Conservation (phyloP, 441 rosid genomes). For the Eruca vesicaria region DNA sequence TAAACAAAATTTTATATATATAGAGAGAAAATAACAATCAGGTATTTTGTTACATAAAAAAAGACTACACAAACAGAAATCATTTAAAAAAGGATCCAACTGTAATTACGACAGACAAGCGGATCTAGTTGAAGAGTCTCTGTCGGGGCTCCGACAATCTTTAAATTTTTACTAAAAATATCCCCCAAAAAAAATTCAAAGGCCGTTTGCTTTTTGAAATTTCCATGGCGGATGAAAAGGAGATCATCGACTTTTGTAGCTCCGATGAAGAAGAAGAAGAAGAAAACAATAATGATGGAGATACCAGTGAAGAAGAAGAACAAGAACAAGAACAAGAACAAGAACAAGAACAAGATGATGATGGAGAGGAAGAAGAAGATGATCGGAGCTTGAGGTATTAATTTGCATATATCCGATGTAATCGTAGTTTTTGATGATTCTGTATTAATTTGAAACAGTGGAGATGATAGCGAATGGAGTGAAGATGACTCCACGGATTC, state of each 20-base stretch:
- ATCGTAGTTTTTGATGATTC: slow-evolving; percentile 9
- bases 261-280: slow-evolving; percentile 37
- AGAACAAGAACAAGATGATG: not conserved
- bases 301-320: slow-evolving; percentile 7
- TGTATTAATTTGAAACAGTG: slow-evolving; percentile 15
- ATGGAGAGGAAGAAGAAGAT: slow-evolving; percentile 20
- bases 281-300: slow-evolving; percentile 15
- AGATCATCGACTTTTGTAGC: slow-evolving; percentile 4
- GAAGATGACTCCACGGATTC: slow-evolving; percentile 24
- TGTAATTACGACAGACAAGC: slow-evolving; percentile 4
- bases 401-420: not conserved
- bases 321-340: slow-evolving; percentile 6
- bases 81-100: slow-evolving; percentile 2
- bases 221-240: slow-evolving; percentile 20
- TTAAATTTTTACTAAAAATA: not conserved
- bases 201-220: slow-evolving; percentile 18
- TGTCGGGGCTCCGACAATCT: slow-evolving; percentile 25
- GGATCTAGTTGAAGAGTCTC: slow-evolving; percentile 5
- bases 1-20: not conserved
- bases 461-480: slow-evolving; percentile 22
- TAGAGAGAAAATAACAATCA: not conserved
- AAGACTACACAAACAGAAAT: not conserved
- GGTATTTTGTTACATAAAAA: not conserved
- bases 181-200: not conserved
- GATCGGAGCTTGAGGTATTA: slow-evolving; percentile 29